Percentiles rank a stretch among this genome's conserved stretches.
phyloP scores from a whole-genome alignment of 768 basidiomycete species.

The Mycena pura region DNA sequence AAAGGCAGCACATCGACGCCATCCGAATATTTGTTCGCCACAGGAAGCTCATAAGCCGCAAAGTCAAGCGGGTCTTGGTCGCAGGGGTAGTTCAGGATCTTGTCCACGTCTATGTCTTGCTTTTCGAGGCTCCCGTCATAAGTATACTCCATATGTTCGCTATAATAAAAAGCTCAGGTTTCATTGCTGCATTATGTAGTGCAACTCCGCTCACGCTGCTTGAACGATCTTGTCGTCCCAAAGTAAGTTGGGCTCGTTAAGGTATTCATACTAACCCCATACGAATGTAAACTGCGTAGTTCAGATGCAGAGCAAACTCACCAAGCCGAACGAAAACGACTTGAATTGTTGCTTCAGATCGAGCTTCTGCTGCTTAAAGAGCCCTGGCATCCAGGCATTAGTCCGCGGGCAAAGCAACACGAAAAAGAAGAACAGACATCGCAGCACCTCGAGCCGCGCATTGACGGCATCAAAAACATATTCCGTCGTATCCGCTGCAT shows the following conservation, averaged over 20 bases:
- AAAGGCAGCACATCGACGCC: background rate
- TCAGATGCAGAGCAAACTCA: constrained; percentile 2
- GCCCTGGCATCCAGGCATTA: constrained; percentile 9
- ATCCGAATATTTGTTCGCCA: background rate
- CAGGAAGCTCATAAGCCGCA: constrained; percentile 7
- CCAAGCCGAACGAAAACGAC: constrained; percentile 33
- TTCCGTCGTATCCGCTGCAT: background rate
- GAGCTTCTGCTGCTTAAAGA: constrained; percentile 29
- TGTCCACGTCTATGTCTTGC: constrained; percentile 4
- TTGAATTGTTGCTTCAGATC: constrained; percentile 25
- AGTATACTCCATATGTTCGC: constrained; percentile 8
- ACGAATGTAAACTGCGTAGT: background rate
- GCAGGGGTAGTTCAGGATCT: constrained; percentile 22
- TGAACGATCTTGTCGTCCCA: constrained; percentile 12
- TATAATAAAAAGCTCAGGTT: background rate
- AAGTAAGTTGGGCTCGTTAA: constrained; percentile 7
- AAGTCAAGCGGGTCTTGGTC: constrained; percentile 18
- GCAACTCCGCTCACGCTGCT: constrained; percentile 1
- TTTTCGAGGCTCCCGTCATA: constrained; percentile 22
- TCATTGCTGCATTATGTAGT: background rate
- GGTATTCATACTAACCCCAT: constrained; percentile 11
- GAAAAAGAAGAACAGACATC: constrained; percentile 4
- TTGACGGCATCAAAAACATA: constrained; percentile 1
- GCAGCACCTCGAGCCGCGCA: background rate
- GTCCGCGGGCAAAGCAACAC: no score